Conservation (phyloP, 2,329 filamentous ascomycete species). For the Simplicillium sp. region DNA sequence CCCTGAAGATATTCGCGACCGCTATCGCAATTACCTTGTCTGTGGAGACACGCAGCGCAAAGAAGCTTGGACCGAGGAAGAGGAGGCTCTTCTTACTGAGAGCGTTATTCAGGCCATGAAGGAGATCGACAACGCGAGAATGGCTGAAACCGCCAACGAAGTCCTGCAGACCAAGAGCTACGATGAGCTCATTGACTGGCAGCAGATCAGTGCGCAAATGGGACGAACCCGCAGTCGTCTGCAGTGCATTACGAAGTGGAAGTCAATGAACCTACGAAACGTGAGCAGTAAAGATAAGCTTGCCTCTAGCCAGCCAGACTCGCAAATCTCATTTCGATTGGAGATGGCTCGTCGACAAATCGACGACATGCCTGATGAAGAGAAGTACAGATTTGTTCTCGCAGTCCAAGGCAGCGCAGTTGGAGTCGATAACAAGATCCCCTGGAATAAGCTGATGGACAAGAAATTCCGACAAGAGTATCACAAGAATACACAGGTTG, state of each 20-base stretch:
- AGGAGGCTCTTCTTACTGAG: slow-evolving; percentile 43
- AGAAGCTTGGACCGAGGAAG: slow-evolving; percentile 49
- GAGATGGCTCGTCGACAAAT: slow-evolving; percentile 33
- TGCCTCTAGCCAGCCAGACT: slow-evolving; percentile 19
- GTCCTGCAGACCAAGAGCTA: slow-evolving; percentile 28
- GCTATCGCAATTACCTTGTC: slow-evolving; percentile 59
- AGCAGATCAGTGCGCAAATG: slow-evolving; percentile 53
- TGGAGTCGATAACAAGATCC: slow-evolving; percentile 34
- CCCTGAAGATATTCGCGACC: slow-evolving; percentile 57
- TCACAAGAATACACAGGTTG: slow-evolving; percentile 24
- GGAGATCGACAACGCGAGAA: slow-evolving; percentile 27
- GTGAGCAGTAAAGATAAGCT: slow-evolving; percentile 21
- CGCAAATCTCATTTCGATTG: slow-evolving; percentile 28
- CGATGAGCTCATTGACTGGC: slow-evolving; percentile 55
- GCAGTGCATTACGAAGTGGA: slow-evolving; percentile 63
- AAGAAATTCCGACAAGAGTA: slow-evolving; percentile 28
- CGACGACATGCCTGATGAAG: slow-evolving; percentile 28
- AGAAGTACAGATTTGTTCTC: slow-evolving; percentile 33
- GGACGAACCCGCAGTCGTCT: slow-evolving; percentile 50
- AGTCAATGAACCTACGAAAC: slow-evolving; percentile 27
- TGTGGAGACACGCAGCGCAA: slow-evolving; percentile 43
- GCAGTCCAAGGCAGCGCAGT: slow-evolving; percentile 32
- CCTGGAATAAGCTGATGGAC: slow-evolving; percentile 36
- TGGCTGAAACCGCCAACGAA: slow-evolving; percentile 20
- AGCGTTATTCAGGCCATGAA: slow-evolving; percentile 44